Evolutionary conservation across 2,329 filamentous ascomycete species (phyloP).

Genomic region (Stenocarpella maydis): DNA sequence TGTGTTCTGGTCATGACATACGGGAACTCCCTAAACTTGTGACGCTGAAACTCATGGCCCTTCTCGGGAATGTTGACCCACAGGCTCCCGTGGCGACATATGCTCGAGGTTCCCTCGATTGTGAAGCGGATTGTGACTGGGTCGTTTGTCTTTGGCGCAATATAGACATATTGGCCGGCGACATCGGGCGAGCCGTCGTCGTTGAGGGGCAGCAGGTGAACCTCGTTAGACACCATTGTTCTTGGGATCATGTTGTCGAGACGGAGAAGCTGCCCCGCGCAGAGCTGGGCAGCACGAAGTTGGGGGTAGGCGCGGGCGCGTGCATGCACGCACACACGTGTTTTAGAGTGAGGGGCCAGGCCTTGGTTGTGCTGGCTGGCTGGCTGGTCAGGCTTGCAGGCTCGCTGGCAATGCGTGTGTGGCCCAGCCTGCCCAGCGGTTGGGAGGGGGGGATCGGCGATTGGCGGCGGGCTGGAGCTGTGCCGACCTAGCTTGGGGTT

Average conservation of each 20-base stretch:
- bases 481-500: constrained; percentile 21
- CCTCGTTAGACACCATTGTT: constrained; percentile 72
- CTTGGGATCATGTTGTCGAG: constrained; percentile 61
- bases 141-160: constrained; percentile 77
- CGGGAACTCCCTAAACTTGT: constrained; percentile 88
- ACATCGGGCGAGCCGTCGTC: constrained; percentile 93
- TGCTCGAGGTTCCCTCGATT: constrained; percentile 93
- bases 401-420: not conserved
- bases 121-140: constrained; percentile 86
- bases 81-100: constrained; percentile 91
- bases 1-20: constrained; percentile 54
- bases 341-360: constrained; percentile 24
- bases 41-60: constrained; percentile 78
- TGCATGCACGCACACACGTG: constrained; percentile 30
- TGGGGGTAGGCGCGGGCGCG: constrained; percentile 12
- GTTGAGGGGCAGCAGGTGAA: constrained; percentile 90
- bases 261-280: constrained; percentile 28
- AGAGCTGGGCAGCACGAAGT: constrained; percentile 29
- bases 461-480: constrained; percentile 18
- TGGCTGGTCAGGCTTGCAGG: too few species aligned
- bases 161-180: constrained; percentile 88
- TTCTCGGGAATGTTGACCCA: constrained; percentile 94
- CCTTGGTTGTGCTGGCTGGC: constrained; percentile 6
- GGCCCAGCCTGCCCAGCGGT: constrained; percentile 1
- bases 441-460: constrained; percentile 17